Base-by-base conservation (phyloP, 176 grass and related monocot species). In the Stipa capillata region DNA sequence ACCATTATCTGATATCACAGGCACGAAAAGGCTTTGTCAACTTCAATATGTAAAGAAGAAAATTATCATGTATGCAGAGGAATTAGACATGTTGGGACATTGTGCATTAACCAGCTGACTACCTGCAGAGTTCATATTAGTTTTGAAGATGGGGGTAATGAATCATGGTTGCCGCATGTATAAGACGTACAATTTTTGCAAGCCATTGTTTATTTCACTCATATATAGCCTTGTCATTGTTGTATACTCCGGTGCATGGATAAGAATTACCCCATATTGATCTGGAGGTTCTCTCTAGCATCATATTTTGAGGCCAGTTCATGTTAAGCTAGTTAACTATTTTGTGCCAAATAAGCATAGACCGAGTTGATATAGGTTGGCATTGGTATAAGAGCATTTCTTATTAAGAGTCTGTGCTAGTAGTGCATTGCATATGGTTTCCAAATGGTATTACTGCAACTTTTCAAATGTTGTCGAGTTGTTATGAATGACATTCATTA, bases 181-280 rank as follows among this genome's bases (percentile, higher is more conserved):
- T 45, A 65, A 17, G 28, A 54, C 45, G 8, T 23, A 70, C 12
- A 41, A 42, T 54, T 71, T 54, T 71, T 41, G 18, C n/a, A 6
- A 15, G 27, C 3, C 5, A 11, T 56, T 54, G 21, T 68, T 50
- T 50, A 29, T 33, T 73, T 31, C 27, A 52, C 65, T 41, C 13
- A n/a, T 74, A 29, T 65, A 45, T 75, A 68, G 49, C 49, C 42
- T 79, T 79, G 23, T 68, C 64, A 42, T 28, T 49, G 29, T 47
- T 17, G 3, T 78, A 48, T 37, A 39, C 16, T 65, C 13, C 35
- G 47, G 28, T 51, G 42, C 27, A 57, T 72, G 40, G 6, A 73
- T 64, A 56, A 48, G 39, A 73, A 49, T 67, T 58, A 23, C 35
- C 41, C 57, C 34, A 27, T 53, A n/a, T 16, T 76, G 52, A 13